Evolutionary conservation across 106 monocot species (phyloP), one percentile per base, ranked within the genome.

Genomic region (Dioscorea dumetorum): DNA sequence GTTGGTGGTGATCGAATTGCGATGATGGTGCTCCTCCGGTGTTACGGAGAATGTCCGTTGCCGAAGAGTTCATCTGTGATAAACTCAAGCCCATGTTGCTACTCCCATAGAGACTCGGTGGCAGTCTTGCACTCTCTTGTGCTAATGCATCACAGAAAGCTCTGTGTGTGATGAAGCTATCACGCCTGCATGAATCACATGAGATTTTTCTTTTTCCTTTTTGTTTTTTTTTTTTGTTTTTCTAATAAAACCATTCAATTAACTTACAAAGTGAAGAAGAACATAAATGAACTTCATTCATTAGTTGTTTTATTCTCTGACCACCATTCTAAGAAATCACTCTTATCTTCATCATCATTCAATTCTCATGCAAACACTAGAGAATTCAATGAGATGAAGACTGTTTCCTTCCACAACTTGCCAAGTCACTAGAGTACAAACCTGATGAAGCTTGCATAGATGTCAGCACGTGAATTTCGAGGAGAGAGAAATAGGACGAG

Each of bases 81-180:
- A 41, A 41, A 10, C 41, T 41, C 41, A 41, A 41, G 6, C 41
- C 41, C 63, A 74, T 79, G 49, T 41, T 18, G 62, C n/a, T 49
- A 33, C 35, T 58, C 9, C 22, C 58, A 34, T 31, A 80, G 8
- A 65, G 41, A n/a, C 63, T 62, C 4, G 80, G 31, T 3, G 80
- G 80, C 31, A 78, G 58, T 50, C 78, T 67, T 13, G 67, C 32
- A 35, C 78, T 68, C 72, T 78, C 78, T 49, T 78, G 78, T 12
- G 78, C 78, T 20, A 78, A 66, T 33, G 78, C 67, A 49, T 75
- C 75, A 52, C 75, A 75, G 68, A 75, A 75, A 50, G 75, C 75
- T 51, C 75, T 61, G 78, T 78, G 78, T 23, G 78, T 78, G 67
- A 78, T 78, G 66, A 78, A 78, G 72, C 78, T 78, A 59, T 78